Evolutionary conservation across 2,329 filamentous ascomycete species (phyloP), one percentile per base, ranked within the genome.

Genomic region (Botrytis porri): DNA sequence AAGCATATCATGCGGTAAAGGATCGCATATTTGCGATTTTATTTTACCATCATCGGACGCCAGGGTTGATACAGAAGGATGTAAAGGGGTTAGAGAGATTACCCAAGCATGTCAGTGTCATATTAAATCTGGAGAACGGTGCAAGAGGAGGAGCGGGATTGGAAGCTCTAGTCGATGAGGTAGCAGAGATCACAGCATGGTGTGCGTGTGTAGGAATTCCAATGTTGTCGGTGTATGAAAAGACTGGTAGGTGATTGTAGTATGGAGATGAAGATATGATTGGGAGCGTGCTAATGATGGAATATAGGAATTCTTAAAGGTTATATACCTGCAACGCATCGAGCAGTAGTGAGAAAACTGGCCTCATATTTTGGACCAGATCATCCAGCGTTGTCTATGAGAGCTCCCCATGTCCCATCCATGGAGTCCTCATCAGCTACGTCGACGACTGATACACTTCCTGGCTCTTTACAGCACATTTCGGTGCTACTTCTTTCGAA

Each of bases 31-130:
- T 94, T 70, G 93, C 93, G 16, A 88, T 98, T 75, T 86, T 97
- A 71, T 95, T 95, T 82, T 96, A 99, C 84, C 97, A 99, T 84
- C 96, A 99, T 82, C 93, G 93, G 70, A 97, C 95, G 0, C 96
- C 96, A 12, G 93, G 97, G 81, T 89, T 97, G 80, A 97, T 99
- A 77, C 90, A 92, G 79, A 91, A 92, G 79, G 96, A 99, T 83
- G 91, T 98, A 39, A 89, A 89, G 81, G 86, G 87, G 16, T 83
- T 99, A 73, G 87, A 86, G 73, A 89, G 92, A 78, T 83, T 97
- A 74, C 96, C 96, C 3, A 88, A 92, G 76, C 96, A 99, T 80
- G 82, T 99, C 69, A 98, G 94, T 80, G 91, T 97, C 18, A 91
- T 98, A 71, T 83, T 99, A 73, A 91, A 91, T 73, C 85, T 93